Conservation (phyloP, 257 asterid genomes). For the Solanum virginianum region DNA sequence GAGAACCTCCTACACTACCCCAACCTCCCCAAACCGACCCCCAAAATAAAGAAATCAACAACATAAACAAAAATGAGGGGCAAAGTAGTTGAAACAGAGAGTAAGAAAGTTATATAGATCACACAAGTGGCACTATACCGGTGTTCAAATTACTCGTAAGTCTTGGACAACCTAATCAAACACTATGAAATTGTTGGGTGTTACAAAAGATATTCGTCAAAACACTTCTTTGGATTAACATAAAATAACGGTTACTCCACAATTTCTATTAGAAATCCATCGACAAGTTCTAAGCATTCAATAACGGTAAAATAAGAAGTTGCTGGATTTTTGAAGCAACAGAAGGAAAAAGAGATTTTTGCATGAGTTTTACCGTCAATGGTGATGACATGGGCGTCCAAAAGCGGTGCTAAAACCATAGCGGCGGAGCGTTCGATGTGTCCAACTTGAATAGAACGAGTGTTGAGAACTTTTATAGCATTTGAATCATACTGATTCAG, state of each 20-base stretch:
- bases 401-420: conserved; percentile 47
- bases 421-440: conserved; percentile 49
- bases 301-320: too few species aligned
- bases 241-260: too few species aligned
- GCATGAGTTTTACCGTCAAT: conserved; percentile 35
- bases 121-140: neutral
- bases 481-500: conserved; percentile 37
- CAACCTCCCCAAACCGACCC: neutral
- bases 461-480: conserved; percentile 64
- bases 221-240: too few species aligned
- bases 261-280: too few species aligned
- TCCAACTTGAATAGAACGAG: conserved; percentile 51
- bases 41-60: neutral
- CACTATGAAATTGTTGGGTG: too few species aligned
- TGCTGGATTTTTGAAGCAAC: too few species aligned
- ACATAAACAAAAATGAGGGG: neutral
- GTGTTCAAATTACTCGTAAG: too few species aligned
- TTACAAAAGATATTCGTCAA: too few species aligned
- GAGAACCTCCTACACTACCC: neutral
- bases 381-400: conserved; percentile 32
- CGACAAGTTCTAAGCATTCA: too few species aligned
- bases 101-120: neutral
- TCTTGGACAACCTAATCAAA: too few species aligned
- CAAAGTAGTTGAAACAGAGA: neutral
- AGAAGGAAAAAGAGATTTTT: neutral